Conservation (phyloP, 164 flowering plant genomes). For the Malania oleifera region DNA sequence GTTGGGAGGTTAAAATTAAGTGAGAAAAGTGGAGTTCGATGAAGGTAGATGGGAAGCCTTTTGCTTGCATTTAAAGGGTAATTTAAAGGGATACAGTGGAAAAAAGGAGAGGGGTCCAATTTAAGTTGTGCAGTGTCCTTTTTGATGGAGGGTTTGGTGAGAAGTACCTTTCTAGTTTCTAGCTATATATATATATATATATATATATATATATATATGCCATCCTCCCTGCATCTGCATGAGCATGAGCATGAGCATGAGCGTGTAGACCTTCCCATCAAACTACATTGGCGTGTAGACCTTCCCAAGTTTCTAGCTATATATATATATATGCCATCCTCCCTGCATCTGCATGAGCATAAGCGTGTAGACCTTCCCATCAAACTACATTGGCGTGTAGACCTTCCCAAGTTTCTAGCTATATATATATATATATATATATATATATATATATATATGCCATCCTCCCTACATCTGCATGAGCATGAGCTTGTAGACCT, state of each 20-base stretch:
- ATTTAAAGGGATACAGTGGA: neutral
- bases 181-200: conserved; percentile 3
- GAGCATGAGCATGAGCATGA: no score
- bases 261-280: no score
- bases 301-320: conserved; percentile 2
- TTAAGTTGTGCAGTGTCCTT: neutral
- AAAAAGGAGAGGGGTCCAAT: conserved; percentile 6
- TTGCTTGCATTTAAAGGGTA: conserved; percentile 23
- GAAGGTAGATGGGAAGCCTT: neutral
- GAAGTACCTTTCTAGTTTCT: conserved; percentile 13
- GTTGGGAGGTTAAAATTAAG: neutral
- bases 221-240: no score
- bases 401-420: no score
- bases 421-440: no score
- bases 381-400: no score
- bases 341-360: no score
- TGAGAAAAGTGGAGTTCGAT: neutral
- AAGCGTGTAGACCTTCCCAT: no score
- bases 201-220: conserved; percentile 2
- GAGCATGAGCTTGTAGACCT: no score
- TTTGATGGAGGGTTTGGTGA: conserved; percentile 16
- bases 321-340: neutral
- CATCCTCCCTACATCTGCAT: no score
- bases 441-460: no score
- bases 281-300: no score